Evolutionary conservation across 2,329 filamentous ascomycete species (phyloP), one percentile per base, ranked within the genome.

Genomic region (Talaromyces sp.): DNA sequence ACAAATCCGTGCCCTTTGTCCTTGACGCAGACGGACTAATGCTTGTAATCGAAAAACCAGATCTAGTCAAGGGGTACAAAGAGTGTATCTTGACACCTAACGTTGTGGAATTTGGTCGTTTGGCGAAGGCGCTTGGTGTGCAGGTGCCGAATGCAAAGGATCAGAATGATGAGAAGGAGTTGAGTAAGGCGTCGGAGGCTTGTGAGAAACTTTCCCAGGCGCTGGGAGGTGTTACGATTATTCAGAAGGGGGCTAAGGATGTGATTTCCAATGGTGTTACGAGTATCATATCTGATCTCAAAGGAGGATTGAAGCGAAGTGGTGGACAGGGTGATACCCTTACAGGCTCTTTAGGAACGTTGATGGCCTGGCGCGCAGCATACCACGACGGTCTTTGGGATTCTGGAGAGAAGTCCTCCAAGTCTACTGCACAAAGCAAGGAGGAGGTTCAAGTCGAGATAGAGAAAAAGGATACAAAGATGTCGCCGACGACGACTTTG

Each of bases 241-340:
- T 98, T 52, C 91, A 97, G 76, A 99, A 99, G 82, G 95, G 95
- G 2, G 76, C 79, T 2, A 87, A 87, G 67, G 95, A 99, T 78
- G 87, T 90, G 69, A 91, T 99, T 66, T 92, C 89, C 2, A 91
- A 97, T 71, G 92, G 93, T 13, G 82, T 85, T 65, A 83, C 83
- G 62, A 96, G 91, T n/a, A 79, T 93, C 31, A 81, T 90, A 0
- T 90, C 89, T 31, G 93, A 97, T 70, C 79, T 93, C 2, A 80
- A 87, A 72, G 95, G 95, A 9, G 94, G 94, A 0, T 79, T 88
- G 76, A 99, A 99, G 85, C 84, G 95, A 69, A 94, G 91, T 65
- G 95, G 94, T 57, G 95, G 95, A 0, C 95, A 99, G 79, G 95
- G 95, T 1, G 95, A 99, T 79, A 98, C 95, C 3, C 81, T 99